Conservation (phyloP, 2,329 filamentous ascomycete species). For the Acephala macrosclerotiorum region DNA sequence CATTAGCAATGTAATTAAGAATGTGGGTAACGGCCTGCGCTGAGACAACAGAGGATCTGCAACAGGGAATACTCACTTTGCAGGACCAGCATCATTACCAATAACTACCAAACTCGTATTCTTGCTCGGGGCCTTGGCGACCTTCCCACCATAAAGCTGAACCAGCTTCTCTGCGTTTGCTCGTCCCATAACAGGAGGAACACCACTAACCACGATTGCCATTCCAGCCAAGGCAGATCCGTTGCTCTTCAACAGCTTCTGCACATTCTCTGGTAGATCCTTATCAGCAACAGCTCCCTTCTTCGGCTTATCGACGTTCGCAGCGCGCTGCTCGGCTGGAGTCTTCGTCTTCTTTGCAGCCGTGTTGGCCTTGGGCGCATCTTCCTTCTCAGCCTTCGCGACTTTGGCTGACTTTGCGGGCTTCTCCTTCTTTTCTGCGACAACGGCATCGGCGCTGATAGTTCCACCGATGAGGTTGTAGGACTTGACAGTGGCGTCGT, state of each 20-base stretch:
- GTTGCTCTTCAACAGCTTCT: constrained; percentile 25
- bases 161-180: constrained; percentile 36
- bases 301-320: constrained; percentile 32
- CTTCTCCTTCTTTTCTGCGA: constrained; percentile 2
- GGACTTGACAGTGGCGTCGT: constrained; percentile 13
- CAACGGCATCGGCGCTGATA: constrained; percentile 19
- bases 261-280: constrained; percentile 31
- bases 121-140: constrained; percentile 33
- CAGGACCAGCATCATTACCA: constrained; percentile 37
- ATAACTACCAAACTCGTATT: constrained; percentile 37
- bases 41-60: neutral
- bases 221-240: constrained; percentile 25
- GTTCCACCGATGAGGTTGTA: constrained; percentile 29
- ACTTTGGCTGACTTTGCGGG: constrained; percentile 1
- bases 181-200: constrained; percentile 32
- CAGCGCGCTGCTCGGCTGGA: constrained; percentile 33
- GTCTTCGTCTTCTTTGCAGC: constrained; percentile 34
- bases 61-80: constrained; percentile 27
- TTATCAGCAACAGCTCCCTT: constrained; percentile 19
- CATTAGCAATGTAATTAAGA: neutral
- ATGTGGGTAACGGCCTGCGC: neutral
- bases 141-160: constrained; percentile 32
- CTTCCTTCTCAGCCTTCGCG: neutral
- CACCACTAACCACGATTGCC: constrained; percentile 34
- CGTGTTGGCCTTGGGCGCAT: constrained; percentile 10